Base-by-base conservation (phyloP, 345 rosid genomes). In the Psidium friedrichsthalianum region DNA sequence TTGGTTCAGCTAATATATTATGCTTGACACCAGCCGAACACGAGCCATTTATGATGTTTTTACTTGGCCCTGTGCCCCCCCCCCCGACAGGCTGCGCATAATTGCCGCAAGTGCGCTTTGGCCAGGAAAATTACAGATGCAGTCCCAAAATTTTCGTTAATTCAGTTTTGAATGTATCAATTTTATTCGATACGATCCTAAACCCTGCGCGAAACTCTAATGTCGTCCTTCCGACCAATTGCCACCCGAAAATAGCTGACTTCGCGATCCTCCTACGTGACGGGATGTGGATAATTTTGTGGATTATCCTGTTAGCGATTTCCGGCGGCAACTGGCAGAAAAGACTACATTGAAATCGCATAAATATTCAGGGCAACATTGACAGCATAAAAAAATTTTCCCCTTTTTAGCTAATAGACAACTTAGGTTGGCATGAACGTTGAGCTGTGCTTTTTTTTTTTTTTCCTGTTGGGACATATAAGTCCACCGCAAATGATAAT, bases 241-340 rank as follows among this genome's bases (percentile, higher is more conserved):
- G 0, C 3, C 0, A 64, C 5, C 5, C 0, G 0, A 64, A 64
- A 64, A 64, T 64, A 1, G 29, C 76, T 64, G 2, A 64, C 16
- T 21, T 64, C 5, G 16, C 0, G 0, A 3, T 16, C 42, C 8
- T 61, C 20, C 5, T 64, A 64, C 0, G 1, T 29, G 22, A 0
- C 15, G 6, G 27, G 74, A 1, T 0, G 20, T 16, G 21, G 21
- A 53, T 53, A 53, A 61, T 5, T 5, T 14, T 3, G 6, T 27
- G 40, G 5, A 59, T 27, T 18, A 6, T 14, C 5, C 1, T 0
- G 10, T 29, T 3, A 32, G 16, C 29, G 32, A 29, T 64, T 64
- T 61, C 3, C 1, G 2, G 5, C 0, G 0, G 1, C 0, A 29
- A 64, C 0, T 15, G 32, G 1, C 29, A 1, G 0, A 3, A 16